A percentile compares a stretch with the other conserved stretches of the same genome.
These are phyloP conservation scores for Stachybotrys chlorohalonatus DNA, from an alignment of 2,329 filamentous ascomycete species.

Conservation along the genomic window DNA sequence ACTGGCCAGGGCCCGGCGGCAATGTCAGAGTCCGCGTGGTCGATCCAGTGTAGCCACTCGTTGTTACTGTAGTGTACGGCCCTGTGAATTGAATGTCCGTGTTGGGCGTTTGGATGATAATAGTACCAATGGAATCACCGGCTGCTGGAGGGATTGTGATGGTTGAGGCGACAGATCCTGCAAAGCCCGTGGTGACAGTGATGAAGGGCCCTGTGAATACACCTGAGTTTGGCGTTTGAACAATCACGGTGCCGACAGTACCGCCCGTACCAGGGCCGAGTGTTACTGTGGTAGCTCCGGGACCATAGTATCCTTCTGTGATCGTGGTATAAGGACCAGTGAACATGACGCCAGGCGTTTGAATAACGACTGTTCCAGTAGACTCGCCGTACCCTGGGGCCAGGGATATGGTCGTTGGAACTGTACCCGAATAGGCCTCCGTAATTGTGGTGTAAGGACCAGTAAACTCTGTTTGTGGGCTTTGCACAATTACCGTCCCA, in stretches of 20 bases:
- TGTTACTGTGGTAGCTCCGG: neutral
- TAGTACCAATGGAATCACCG: neutral
- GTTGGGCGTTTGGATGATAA: neutral
- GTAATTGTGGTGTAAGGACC: neutral
- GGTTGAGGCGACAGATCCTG: neutral
- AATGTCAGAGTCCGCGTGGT: neutral
- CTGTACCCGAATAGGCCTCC: neutral
- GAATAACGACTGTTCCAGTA: neutral
- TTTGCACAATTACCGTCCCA: neutral
- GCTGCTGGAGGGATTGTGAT: neutral
- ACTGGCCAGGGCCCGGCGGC: neutral
- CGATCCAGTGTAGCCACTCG: neutral
- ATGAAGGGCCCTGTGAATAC: conserved; percentile 7
- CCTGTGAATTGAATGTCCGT: neutral
- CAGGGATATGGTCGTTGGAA: neutral
- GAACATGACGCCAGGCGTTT: neutral
- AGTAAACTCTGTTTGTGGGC: neutral
- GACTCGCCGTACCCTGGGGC: neutral
- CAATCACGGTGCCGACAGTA: conserved; percentile 5
- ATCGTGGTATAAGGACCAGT: neutral
- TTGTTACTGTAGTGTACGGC: neutral
- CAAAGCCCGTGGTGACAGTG: neutral
- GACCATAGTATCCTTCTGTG: neutral
- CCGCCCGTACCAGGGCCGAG: neutral
- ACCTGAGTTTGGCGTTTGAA: conserved; percentile 5